phyloP scores from a whole-genome alignment of 2,329 filamentous ascomycete species.

The Laburnicola sp. region DNA sequence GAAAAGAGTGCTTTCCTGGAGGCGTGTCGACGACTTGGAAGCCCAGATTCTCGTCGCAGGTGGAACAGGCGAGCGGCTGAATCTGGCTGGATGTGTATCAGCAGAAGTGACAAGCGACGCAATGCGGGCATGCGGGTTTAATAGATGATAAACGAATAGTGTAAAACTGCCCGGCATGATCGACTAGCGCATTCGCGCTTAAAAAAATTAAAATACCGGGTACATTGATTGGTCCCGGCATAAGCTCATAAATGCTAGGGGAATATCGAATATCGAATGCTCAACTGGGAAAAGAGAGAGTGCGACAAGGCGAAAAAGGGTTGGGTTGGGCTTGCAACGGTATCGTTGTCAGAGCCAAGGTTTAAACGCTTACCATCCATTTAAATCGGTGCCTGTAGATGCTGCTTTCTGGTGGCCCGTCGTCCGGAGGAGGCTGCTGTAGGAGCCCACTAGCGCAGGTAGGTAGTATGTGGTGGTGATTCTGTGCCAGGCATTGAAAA shows the following conservation, averaged over 20 bases:
- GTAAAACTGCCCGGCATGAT: constrained; percentile 37
- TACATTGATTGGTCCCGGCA: constrained; percentile 39
- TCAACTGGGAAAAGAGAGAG: constrained; percentile 32
- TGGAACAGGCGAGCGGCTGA: constrained; percentile 38
- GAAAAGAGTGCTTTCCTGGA: constrained; percentile 30
- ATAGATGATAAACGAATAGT: constrained; percentile 46
- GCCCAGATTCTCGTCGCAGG: constrained; percentile 37
- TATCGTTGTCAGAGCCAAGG: constrained; percentile 3
- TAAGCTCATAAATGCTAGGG: constrained; percentile 37
- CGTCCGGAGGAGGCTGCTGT: constrained; percentile 31
- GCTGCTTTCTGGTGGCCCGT: constrained; percentile 35
- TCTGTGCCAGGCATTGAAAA: constrained; percentile 44
- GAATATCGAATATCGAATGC: constrained; percentile 33
- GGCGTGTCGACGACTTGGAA: constrained; percentile 37
- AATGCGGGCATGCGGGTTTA: constrained; percentile 37
- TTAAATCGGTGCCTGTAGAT: constrained; percentile 34
- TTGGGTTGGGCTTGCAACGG: constrained; percentile 19
- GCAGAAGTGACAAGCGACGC: constrained; percentile 19
- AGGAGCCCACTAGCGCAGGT: constrained; percentile 40
- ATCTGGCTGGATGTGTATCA: constrained; percentile 34
- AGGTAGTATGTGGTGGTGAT: constrained; percentile 42
- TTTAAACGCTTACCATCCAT: constrained; percentile 43
- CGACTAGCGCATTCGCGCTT: constrained; percentile 40
- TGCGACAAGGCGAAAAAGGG: constrained; percentile 30
- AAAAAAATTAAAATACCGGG: constrained; percentile 43